Percentiles rank a stretch among this genome's conserved stretches.
phyloP scores from a whole-genome alignment of 331 rosid genomes.

The Cydonia oblonga region DNA sequence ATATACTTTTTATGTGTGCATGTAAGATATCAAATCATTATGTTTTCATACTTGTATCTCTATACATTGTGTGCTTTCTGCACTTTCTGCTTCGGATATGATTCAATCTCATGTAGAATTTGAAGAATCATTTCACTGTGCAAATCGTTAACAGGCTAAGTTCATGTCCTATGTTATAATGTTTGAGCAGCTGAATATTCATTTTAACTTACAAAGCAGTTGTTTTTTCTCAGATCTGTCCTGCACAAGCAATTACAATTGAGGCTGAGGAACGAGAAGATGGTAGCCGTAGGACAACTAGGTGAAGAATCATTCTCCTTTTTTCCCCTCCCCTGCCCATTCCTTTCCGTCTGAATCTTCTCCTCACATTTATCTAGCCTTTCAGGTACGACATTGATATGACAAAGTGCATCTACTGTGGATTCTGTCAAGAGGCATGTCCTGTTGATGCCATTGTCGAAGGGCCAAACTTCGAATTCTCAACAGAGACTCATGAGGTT shows the following conservation, averaged over 20 bases:
- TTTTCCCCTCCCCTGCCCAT: background rate
- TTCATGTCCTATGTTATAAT: background rate
- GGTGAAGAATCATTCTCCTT: constrained; percentile 36
- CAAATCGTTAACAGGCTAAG: background rate
- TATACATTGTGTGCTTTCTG: background rate
- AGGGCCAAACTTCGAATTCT: constrained; percentile 93
- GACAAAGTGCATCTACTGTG: constrained; percentile 99
- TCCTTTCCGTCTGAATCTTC: background rate
- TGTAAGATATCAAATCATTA: background rate
- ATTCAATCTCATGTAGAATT: background rate
- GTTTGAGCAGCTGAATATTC: background rate
- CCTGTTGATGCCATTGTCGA: constrained; percentile 99
- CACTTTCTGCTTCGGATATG: background rate
- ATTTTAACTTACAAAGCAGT: constrained; percentile 8
- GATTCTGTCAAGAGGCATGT: constrained; percentile 99
- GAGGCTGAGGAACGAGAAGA: constrained; percentile 99
- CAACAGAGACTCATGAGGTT: constrained; percentile 99
- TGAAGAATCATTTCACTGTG: background rate
- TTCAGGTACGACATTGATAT: constrained; percentile 98
- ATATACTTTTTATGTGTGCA: background rate
- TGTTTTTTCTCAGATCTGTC: constrained; percentile 53
- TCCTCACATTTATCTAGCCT: constrained; percentile 10
- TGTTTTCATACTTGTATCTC: background rate
- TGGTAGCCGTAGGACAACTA: constrained; percentile 98
- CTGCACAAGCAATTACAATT: constrained; percentile 98